Percentiles rank a stretch among this genome's conserved stretches.
These are phyloP conservation scores for Sordariomycetes sp. DNA, from an alignment of 2,329 filamentous ascomycete genomes.

Conservation along the genomic window DNA sequence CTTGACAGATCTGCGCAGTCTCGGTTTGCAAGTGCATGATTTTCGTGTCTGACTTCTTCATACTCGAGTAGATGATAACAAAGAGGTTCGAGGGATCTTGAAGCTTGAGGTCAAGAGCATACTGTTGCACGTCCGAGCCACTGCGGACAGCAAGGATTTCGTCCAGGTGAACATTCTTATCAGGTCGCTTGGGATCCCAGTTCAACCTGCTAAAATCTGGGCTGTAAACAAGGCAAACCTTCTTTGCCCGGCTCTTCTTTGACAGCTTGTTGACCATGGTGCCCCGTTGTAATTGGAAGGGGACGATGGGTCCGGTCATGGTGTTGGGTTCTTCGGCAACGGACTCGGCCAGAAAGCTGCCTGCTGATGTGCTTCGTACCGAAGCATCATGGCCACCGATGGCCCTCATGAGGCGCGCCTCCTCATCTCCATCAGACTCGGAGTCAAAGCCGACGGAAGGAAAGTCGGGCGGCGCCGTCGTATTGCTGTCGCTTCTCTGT, in stretches of 20 bases:
- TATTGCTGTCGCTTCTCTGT: conserved; percentile 82
- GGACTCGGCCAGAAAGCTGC: conserved; percentile 37
- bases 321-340: conserved; percentile 31
- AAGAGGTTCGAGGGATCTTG: conserved; percentile 70
- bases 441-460: conserved; percentile 35
- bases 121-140: conserved; percentile 77
- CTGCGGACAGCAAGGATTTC: conserved; percentile 87
- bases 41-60: conserved; percentile 68
- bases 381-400: conserved; percentile 31
- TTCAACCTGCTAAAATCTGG: conserved; percentile 76
- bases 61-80: conserved; percentile 77
- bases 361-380: conserved; percentile 35
- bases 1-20: conserved; percentile 58
- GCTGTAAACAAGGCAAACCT: conserved; percentile 65
- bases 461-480: conserved; percentile 48
- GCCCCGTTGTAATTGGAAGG: conserved; percentile 67
- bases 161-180: conserved; percentile 87
- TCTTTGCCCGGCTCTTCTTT: conserved; percentile 68
- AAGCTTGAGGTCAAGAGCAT: conserved; percentile 74
- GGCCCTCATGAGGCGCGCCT: conserved; percentile 25
- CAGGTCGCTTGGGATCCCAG: conserved; percentile 72
- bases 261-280: conserved; percentile 75
- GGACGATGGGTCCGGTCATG: conserved; percentile 62
- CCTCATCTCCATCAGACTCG: conserved; percentile 49
- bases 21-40: conserved; percentile 81